A percentile compares a stretch with the other conserved stretches of the same genome.
Evolutionary conservation across 352 stramenopile genomes (phyloP).

Genomic region (Thalassiosira mediterranea): DNA sequence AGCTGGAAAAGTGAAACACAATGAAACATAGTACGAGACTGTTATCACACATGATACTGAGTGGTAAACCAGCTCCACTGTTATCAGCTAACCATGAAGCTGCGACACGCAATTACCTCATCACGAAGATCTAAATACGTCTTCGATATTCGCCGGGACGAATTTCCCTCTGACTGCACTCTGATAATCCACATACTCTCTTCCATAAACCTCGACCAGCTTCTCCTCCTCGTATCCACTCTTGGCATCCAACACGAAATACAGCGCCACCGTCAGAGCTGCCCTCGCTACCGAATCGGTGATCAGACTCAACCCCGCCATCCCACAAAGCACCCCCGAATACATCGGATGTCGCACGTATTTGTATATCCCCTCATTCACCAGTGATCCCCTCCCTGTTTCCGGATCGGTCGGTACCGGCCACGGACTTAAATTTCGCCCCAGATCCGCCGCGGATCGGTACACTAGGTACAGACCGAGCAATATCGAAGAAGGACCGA

Average conservation of each 20-base stretch:
- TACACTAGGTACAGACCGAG: constrained; percentile 42
- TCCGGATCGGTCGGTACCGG: constrained; percentile 24
- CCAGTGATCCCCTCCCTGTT: constrained; percentile 31
- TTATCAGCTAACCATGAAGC: too few species aligned
- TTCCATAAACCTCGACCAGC: constrained; percentile 34
- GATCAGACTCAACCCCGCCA: constrained; percentile 44
- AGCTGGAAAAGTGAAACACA: too few species aligned
- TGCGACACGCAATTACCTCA: too few species aligned
- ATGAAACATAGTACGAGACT: too few species aligned
- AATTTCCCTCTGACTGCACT: constrained; percentile 41
- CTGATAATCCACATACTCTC: constrained; percentile 36
- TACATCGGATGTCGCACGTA: constrained; percentile 73
- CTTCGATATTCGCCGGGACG: constrained; percentile 20
- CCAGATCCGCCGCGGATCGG: constrained; percentile 38
- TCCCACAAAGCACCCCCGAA: constrained; percentile 44
- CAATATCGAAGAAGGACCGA: constrained; percentile 35
- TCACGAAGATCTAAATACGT: constrained; percentile 17
- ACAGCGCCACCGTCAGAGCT: constrained; percentile 53
- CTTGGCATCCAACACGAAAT: constrained; percentile 58
- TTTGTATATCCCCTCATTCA: constrained; percentile 49
- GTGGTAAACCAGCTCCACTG: too few species aligned
- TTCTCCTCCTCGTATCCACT: constrained; percentile 60
- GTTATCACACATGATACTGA: too few species aligned
- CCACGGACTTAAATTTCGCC: constrained; percentile 51
- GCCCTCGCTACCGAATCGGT: constrained; percentile 46